Evolutionary conservation across 2,329 filamentous ascomycete genomes (phyloP).

Genomic region (Ramularia endophylla): DNA sequence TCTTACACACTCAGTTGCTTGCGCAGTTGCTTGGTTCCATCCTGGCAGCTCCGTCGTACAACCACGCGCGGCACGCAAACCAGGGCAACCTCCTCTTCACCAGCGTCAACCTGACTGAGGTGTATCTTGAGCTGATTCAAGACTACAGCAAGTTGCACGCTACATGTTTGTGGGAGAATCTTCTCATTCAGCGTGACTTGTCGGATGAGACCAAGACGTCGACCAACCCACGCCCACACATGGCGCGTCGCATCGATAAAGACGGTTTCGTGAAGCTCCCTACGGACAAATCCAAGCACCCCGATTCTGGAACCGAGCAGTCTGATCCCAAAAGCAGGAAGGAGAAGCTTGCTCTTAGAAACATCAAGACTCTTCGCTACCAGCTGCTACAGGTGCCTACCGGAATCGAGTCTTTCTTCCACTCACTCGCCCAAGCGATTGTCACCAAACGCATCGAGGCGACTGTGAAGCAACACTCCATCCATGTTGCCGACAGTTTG

Average conservation of each 20-base stretch:
- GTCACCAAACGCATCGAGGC: slow-evolving; percentile 66
- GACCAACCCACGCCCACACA: slow-evolving; percentile 35
- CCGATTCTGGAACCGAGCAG: background rate
- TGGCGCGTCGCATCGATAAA: slow-evolving; percentile 24
- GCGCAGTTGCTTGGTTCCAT: slow-evolving; percentile 59
- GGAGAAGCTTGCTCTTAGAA: slow-evolving; percentile 51
- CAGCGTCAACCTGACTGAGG: slow-evolving; percentile 76
- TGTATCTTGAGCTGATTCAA: slow-evolving; percentile 68
- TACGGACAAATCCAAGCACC: slow-evolving; percentile 8
- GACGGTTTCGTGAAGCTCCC: slow-evolving; percentile 25
- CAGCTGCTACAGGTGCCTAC: slow-evolving; percentile 73
- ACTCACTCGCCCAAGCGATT: slow-evolving; percentile 75
- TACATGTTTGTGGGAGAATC: slow-evolving; percentile 78
- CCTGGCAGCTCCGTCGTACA: slow-evolving; percentile 24
- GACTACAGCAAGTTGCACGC: slow-evolving; percentile 72
- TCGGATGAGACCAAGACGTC: slow-evolving; percentile 59
- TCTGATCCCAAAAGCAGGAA: slow-evolving; percentile 9
- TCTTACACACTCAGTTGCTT: slow-evolving; percentile 71
- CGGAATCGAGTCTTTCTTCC: slow-evolving; percentile 78
- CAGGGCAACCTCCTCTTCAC: slow-evolving; percentile 64
- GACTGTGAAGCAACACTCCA: slow-evolving; percentile 56
- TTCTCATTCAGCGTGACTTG: slow-evolving; percentile 65
- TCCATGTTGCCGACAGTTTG: slow-evolving; percentile 60
- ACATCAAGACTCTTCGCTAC: slow-evolving; percentile 70
- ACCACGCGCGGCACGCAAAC: slow-evolving; percentile 33